These are phyloP conservation scores for carrot (Daucus carota) DNA, from an alignment of 129 eudicot species.

Conservation along the genomic window DH1_v3.0 NC_030381.2:54218001-54218500, in stretches of 20 bases:
- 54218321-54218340: not conserved
- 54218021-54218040: not conserved
- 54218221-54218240: not conserved
- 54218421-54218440: not conserved
- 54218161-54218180: not conserved
- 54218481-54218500: slow-evolving; percentile 2
- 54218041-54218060: not conserved
- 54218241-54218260: not conserved
- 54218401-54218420: not conserved
- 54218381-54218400: not conserved
- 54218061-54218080: not conserved
- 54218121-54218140: slow-evolving; percentile 6
- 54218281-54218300: not conserved
- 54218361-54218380: slow-evolving; percentile 1
- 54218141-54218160: slow-evolving; percentile 4
- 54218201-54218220: not conserved
- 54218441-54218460: slow-evolving; percentile 9
- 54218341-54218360: not conserved
- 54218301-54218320: not conserved
- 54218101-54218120: not conserved
- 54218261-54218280: not conserved
- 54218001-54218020: not conserved
- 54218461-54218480: slow-evolving; percentile 1
- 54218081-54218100: not conserved
- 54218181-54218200: slow-evolving; percentile 2